Conservation (phyloP, 768 basidiomycete genomes). For the Russula ochroleuca region DNA sequence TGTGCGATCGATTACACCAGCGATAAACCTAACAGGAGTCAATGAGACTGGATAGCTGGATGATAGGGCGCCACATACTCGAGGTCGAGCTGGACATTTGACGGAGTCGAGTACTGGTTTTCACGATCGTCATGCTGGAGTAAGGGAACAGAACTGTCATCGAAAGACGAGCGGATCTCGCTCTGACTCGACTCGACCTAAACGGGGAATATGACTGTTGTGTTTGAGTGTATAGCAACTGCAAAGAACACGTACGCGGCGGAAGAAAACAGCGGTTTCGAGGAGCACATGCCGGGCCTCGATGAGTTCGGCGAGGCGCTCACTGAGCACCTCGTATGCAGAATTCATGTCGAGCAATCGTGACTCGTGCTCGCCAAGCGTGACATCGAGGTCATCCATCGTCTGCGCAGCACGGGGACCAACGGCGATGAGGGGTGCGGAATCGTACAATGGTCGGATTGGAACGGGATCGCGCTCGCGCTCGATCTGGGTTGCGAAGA, state of each 20-base stretch:
- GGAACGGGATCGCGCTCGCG: slow-evolving; percentile 81
- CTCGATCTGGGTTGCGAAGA: slow-evolving; percentile 81
- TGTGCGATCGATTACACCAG: slow-evolving; percentile 92
- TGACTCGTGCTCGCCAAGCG: slow-evolving; percentile 79
- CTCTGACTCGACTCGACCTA: slow-evolving; percentile 75
- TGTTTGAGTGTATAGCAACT: background rate
- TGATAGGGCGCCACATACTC: slow-evolving; percentile 52
- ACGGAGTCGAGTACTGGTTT: slow-evolving; percentile 46
- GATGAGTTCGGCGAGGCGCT: slow-evolving; percentile 77
- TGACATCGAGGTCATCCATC: slow-evolving; percentile 88
- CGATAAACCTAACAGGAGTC: slow-evolving; percentile 66
- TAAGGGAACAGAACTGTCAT: slow-evolving; percentile 86
- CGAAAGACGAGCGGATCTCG: slow-evolving; percentile 84
- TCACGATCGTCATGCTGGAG: slow-evolving; percentile 89
- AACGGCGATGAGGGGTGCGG: slow-evolving; percentile 79
- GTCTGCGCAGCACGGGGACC: slow-evolving; percentile 91
- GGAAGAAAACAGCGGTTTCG: slow-evolving; percentile 96
- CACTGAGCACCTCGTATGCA: slow-evolving; percentile 83
- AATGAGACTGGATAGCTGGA: slow-evolving; percentile 3
- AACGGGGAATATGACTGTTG: background rate
- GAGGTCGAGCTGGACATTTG: slow-evolving; percentile 70
- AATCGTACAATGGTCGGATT: slow-evolving; percentile 81
- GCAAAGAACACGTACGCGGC: slow-evolving; percentile 50
- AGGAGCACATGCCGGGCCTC: slow-evolving; percentile 93
- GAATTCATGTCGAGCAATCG: slow-evolving; percentile 87